These are phyloP conservation scores for Yamadazyma oceani DNA, from an alignment of 1,139 yeast genomes.

Conservation along the genomic window DNA sequence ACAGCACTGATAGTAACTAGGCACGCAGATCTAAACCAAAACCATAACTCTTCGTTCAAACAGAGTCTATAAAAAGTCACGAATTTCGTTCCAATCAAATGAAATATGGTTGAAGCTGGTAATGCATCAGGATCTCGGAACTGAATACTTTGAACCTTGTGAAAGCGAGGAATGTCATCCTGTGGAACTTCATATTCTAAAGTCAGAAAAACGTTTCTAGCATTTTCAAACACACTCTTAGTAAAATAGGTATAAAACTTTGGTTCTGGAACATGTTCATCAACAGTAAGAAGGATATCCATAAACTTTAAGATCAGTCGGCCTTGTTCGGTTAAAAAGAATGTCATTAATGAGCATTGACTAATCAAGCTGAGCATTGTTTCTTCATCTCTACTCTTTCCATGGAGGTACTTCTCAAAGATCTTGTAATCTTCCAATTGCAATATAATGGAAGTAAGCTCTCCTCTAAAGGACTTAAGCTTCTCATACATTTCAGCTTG, in stretches of 20 bases:
- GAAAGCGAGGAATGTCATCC: slow-evolving; percentile 10
- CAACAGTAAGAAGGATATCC: slow-evolving; percentile 28
- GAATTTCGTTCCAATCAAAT: slow-evolving; percentile 21
- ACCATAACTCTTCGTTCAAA: slow-evolving; percentile 28
- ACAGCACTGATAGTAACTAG: slow-evolving; percentile 25
- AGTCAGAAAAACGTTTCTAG: slow-evolving; percentile 14
- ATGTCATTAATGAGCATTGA: slow-evolving; percentile 25
- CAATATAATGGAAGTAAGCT: slow-evolving; percentile 11
- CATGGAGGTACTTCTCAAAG: slow-evolving; percentile 18
- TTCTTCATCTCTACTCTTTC: slow-evolving; percentile 23
- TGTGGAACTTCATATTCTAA: slow-evolving; percentile 15
- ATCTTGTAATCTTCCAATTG: slow-evolving; percentile 15
- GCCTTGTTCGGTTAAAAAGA: slow-evolving; percentile 11
- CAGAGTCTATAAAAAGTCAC: slow-evolving; percentile 18
- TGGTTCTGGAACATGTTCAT: slow-evolving; percentile 28
- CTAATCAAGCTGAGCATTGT: slow-evolving; percentile 27
- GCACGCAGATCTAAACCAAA: slow-evolving; percentile 31
- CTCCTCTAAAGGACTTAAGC: slow-evolving; percentile 14
- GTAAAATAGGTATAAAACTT: slow-evolving; percentile 24
- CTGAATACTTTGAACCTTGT: slow-evolving; percentile 7
- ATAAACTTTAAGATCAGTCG: slow-evolving; percentile 24
- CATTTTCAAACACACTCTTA: slow-evolving; percentile 15
- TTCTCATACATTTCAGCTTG: slow-evolving; percentile 21
- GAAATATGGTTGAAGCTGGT: slow-evolving; percentile 25
- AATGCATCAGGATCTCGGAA: slow-evolving; percentile 30